Base-by-base conservation (phyloP, 2,329 filamentous ascomycete species). In the Xylaria sp. region DNA sequence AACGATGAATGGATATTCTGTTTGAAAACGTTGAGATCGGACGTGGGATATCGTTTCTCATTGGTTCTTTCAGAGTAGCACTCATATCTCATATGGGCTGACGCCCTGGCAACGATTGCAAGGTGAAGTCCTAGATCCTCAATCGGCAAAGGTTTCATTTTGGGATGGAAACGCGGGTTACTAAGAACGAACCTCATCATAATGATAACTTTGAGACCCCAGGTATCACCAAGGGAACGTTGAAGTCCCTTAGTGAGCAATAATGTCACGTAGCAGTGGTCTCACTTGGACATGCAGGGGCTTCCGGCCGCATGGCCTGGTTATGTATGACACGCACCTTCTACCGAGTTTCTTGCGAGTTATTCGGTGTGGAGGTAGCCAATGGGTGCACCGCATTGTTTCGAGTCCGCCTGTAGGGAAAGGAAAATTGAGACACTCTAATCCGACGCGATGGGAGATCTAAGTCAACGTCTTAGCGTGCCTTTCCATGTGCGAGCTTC, bases 81-180 rank as follows among this genome's bases (percentile, higher is more conserved):
- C 10, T 37, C 10, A 3, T 58, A 58, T 25, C 46, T 60, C 34
- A 39, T 46, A 44, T 62, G 32, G 57, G 57, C 63, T 63, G 56
- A 59, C 34, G 3, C 15, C n/a, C 60, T 52, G 57, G 51, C 44
- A 23, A n/a, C 23, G 55, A 52, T 32, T 56, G 41, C 15, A 51
- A 51, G 50, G 34, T 44, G 41, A 65, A 62, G 66, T 69, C 66
- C 66, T 69, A 62, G 41, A 65, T 65, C 44, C 57, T 65, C 51
- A 9, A 39, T 65, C 46, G 52, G 62, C 23, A 9, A 32, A 57
- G 20, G 55, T 55, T 32, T 60, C 51, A 25, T 39, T 51, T 41
- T 46, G 41, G 56, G 66, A 28, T 48, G 28, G 34, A n/a, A 28
- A 15, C 6, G 50, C 28, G 23, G 50, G 12, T 8, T 39, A 48